Base-by-base conservation (phyloP, 2,329 filamentous ascomycete species). In the Nothophaeocryptopus gaeumannii region DNA sequence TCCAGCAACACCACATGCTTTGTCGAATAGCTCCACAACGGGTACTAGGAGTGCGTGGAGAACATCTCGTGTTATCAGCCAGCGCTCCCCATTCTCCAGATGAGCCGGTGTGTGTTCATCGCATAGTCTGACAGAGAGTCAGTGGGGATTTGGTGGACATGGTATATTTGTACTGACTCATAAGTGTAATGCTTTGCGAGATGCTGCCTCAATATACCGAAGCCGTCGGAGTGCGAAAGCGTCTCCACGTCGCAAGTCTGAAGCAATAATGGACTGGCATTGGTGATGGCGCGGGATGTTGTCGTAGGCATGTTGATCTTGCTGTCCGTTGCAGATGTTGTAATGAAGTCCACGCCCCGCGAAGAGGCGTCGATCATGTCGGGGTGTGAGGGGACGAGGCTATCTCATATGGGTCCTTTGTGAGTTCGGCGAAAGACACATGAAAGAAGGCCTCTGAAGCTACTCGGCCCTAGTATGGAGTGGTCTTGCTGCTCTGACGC, bases 31-130 rank as follows among this genome's bases (percentile, higher is more conserved):
- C 53, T 79, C 71, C 31, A 80, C 77, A 8, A 83, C 67, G n/a
- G 80, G 80, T 42, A 80, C 75, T 45, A 81, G 72, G 11, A 82
- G 70, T 31, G 78, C 79, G 58, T 82, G 79, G 45, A 82, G 75
- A 45, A 82, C 74, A 53, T 82, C 79, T 60, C 80, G 78, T 56
- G 81, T 78, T 14, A 81, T 70, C 11, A 78, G 66, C 70, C 72
- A 77, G 47, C 67, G 67, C 35, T 70, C 65, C 31, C 66, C 61
- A 14, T 68, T 62, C 13, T 68, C 59, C 2, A 48, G 14, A 29
- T 67, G 61, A 47, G 64, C 66, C 44, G 62, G 55, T 8, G 61
- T 51, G 54, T 78, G 75, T 11, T 65, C 50, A 30, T 63, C 48
- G 65, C 75, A 78, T 53, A 77, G 74, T 50, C 74, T 76, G 56